A percentile compares a stretch with the other conserved stretches of the same genome.
These are phyloP conservation scores for Pleoardoris graminearum DNA, from an alignment of 2,329 filamentous ascomycete genomes.

Conservation along the genomic window DNA sequence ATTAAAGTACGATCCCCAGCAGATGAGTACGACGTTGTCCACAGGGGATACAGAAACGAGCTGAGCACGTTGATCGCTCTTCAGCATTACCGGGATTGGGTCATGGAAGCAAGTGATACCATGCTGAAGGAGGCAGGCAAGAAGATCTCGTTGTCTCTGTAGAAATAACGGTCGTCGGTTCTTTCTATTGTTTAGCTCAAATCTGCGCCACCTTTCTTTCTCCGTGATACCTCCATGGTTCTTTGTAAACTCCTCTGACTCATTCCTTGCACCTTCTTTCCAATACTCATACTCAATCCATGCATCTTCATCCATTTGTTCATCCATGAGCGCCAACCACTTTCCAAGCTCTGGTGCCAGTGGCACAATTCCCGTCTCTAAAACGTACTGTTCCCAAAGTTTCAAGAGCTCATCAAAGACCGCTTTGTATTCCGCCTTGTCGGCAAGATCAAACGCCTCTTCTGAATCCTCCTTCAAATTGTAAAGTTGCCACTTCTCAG, in stretches of 20 bases:
- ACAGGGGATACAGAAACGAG: background rate
- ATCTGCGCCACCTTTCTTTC: background rate
- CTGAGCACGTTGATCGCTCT: background rate
- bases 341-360: constrained; percentile 61
- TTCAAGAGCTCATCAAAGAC: constrained; percentile 54
- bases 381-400: constrained; percentile 61
- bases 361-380: constrained; percentile 64
- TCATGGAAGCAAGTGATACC: background rate
- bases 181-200: background rate
- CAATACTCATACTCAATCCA: constrained; percentile 14
- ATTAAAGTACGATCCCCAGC: background rate
- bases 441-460: constrained; percentile 52
- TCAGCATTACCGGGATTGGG: background rate
- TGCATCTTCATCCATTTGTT: constrained; percentile 24
- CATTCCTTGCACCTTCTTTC: constrained; percentile 8
- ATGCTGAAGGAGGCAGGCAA: background rate
- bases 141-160: background rate
- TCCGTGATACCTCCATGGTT: constrained; percentile 2
- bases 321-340: constrained; percentile 64
- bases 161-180: no score
- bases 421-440: constrained; percentile 43
- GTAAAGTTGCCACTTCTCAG: constrained; percentile 62
- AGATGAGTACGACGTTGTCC: background rate
- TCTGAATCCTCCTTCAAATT: constrained; percentile 57
- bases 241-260: constrained; percentile 1